These are phyloP conservation scores for Ballota nigra DNA, from an alignment of 257 asterid species.

Conservation along the genomic window DNA sequence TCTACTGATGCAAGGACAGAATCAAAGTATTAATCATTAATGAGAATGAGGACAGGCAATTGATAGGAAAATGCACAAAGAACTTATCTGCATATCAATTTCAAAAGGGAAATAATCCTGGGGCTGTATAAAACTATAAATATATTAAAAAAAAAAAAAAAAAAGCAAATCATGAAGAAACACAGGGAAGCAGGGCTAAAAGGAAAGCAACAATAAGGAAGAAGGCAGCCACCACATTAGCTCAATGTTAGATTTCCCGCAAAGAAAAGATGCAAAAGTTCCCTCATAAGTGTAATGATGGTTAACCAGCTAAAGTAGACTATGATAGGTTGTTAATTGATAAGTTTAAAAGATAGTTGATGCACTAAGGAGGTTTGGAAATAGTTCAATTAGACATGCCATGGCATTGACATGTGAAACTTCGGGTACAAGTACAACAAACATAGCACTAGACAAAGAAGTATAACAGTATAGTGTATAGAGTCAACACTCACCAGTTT, in stretches of 20 bases:
- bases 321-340: neutral
- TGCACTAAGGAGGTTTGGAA: neutral
- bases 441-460: neutral
- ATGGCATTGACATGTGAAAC: neutral
- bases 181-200: neutral
- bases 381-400: neutral
- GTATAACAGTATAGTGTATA: neutral
- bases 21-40: neutral
- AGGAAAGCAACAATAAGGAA: neutral
- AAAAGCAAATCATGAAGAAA: neutral
- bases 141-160: neutral
- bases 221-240: neutral
- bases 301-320: neutral
- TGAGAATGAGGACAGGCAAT: neutral
- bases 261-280: neutral
- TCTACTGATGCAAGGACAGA: neutral
- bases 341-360: neutral
- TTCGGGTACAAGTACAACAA: neutral
- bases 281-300: neutral
- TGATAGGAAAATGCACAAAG: neutral
- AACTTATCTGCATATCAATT: neutral
- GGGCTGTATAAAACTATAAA: neutral
- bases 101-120: neutral
- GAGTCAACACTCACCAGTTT: slow-evolving; percentile 63
- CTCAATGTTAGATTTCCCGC: neutral